Conservation (phyloP, 2,329 filamentous ascomycete species). For the Diplodia seriata region DNA sequence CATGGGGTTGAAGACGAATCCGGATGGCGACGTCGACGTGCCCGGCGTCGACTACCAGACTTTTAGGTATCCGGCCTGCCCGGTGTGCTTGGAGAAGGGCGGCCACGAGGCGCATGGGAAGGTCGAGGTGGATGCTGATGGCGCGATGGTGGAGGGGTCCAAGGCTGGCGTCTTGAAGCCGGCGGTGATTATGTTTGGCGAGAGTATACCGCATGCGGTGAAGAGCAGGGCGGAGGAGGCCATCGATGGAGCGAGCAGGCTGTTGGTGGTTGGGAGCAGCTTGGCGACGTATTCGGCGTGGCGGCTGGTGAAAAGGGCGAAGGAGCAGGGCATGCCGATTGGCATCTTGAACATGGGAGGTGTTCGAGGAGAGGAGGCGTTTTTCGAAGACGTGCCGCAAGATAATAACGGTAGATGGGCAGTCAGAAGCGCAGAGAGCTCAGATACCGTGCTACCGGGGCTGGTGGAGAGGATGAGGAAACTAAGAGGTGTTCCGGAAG, state of each 20-base stretch:
- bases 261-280: constrained; percentile 86
- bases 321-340: constrained; percentile 82
- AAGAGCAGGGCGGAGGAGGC: constrained; percentile 80
- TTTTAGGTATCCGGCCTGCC: constrained; percentile 91
- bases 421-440: constrained; percentile 50
- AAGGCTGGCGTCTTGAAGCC: constrained; percentile 84
- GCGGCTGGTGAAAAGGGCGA: constrained; percentile 83
- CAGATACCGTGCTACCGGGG: constrained; percentile 49
- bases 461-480: constrained; percentile 38
- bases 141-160: constrained; percentile 74
- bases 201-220: constrained; percentile 74
- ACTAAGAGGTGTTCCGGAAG: constrained; percentile 4
- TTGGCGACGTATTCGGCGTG: constrained; percentile 95
- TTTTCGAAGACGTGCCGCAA: constrained; percentile 66
- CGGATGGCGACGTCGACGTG: constrained; percentile 92
- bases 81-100: constrained; percentile 71
- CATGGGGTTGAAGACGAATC: constrained; percentile 81
- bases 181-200: constrained; percentile 95
- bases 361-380: constrained; percentile 76
- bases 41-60: constrained; percentile 86
- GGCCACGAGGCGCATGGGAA: constrained; percentile 44
- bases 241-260: constrained; percentile 75
- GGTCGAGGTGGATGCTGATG: constrained; percentile 78
- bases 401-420: constrained; percentile 42
- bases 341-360: constrained; percentile 89